Evolutionary conservation across 164 flowering plant species (phyloP), one percentile per base, ranked within the genome.

Genomic region (Nymphaea colorata): DNA sequence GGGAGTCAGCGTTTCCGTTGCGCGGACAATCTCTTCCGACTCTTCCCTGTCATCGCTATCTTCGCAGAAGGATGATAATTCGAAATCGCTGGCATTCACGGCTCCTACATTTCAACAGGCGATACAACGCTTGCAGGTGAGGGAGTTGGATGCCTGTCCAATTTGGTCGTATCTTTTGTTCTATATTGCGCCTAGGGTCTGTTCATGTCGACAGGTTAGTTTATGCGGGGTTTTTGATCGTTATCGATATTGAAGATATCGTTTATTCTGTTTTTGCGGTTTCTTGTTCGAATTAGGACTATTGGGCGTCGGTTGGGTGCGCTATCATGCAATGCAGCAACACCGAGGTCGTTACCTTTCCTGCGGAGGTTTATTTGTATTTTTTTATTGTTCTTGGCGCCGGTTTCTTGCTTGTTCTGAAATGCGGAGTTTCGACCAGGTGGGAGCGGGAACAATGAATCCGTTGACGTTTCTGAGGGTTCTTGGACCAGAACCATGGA

Each of bases 361-460:
- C 45, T 65, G 43, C 61, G 44, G 63, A 47, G 45, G 51, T 6
- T 51, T 71, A 7, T 67, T 67, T 16, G n/a, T 15, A 44, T 1
- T 67, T 41, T 41, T 25, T 3, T 55, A 7, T 67, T 67, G 59
- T 6, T 16, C 12, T 16, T 45, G 45, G 16, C 36, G 36, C 6
- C 3, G 11, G 18, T 4, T 10, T 69, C 10, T 7, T 41, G 41
- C 44, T 11, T 41, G 18, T 42, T 4, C 12, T 63, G 25, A 47
- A 43, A 44, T 15, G 8, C 18, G 14, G 4, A 12, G 44, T 6
- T 42, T 43, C 42, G 14, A 68, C 4, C 72, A 93, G 98, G 98
- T 94, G 74, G 98, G 98, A 79, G 98, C 98, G 45, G 98, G 98
- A 70, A 94, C 98, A 43, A 94, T 94, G 98, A 94, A 94, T 85